phyloP scores from a whole-genome alignment of 371 early-diverging fungal genomes.

The Syncephalastrum monosporum region DNA sequence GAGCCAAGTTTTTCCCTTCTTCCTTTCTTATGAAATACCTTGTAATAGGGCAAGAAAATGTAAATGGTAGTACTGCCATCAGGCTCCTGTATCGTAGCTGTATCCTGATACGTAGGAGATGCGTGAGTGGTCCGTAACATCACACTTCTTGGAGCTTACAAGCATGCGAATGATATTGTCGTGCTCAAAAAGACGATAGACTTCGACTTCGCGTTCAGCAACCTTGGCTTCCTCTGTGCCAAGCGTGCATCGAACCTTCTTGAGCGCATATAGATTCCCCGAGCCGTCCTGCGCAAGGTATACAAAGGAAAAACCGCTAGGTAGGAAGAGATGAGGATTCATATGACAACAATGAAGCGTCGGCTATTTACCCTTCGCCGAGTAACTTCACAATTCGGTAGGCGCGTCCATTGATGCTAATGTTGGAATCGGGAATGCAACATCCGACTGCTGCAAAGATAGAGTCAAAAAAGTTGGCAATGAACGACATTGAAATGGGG shows the following conservation, averaged over 20 bases:
- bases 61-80: conserved; percentile 65
- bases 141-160: conserved; percentile 37
- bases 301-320: conserved; percentile 76
- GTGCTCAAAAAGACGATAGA: conserved; percentile 63
- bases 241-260: conserved; percentile 66
- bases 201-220: conserved; percentile 69
- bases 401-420: conserved; percentile 56
- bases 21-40: conserved; percentile 35
- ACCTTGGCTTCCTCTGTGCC: conserved; percentile 58
- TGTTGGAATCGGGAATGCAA: conserved; percentile 57
- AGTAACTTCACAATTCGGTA: conserved; percentile 63
- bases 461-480: conserved; percentile 46
- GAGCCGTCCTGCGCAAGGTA: conserved; percentile 66
- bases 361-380: conserved; percentile 64
- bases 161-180: conserved; percentile 68
- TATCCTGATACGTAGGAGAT: conserved; percentile 44
- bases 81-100: conserved; percentile 56
- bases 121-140: not conserved
- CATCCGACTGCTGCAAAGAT: conserved; percentile 40
- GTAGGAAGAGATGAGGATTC: too few relatives aligned
- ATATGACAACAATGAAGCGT: not conserved
- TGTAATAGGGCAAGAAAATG: conserved; percentile 66
- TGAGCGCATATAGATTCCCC: conserved; percentile 60
- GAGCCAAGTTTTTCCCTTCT: conserved; percentile 1
- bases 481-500: conserved; percentile 20